Conservation (phyloP, 2,329 filamentous ascomycete species). For the Thielaviopsis populi region DNA sequence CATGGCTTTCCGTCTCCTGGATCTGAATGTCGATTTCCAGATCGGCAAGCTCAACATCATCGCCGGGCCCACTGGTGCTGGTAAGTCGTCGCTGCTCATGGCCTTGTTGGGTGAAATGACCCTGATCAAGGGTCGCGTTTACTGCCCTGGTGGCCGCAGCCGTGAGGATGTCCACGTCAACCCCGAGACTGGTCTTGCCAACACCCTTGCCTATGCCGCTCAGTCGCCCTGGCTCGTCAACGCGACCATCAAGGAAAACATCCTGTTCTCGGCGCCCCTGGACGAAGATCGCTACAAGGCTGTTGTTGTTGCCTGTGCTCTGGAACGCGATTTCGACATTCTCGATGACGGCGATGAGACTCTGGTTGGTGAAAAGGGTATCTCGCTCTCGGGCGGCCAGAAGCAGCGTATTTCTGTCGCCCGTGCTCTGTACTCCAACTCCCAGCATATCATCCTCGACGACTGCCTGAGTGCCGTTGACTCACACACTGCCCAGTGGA, state of each 20-base stretch:
- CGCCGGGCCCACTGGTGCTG: constrained; percentile 81
- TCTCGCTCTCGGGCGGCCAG: constrained; percentile 89
- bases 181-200: constrained; percentile 70
- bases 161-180: constrained; percentile 73
- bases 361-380: constrained; percentile 90
- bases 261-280: constrained; percentile 69
- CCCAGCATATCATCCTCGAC: constrained; percentile 77
- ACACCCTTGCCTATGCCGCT: constrained; percentile 90
- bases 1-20: constrained; percentile 66
- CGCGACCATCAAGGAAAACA: constrained; percentile 89
- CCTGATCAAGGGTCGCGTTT: constrained; percentile 61
- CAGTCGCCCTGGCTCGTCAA: constrained; percentile 97
- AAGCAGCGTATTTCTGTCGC: constrained; percentile 95
- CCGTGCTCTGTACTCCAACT: constrained; percentile 93
- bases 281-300: constrained; percentile 73
- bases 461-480: constrained; percentile 95
- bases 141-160: constrained; percentile 69
- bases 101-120: constrained; percentile 95
- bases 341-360: constrained; percentile 87
- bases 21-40: constrained; percentile 68
- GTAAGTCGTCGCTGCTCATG: constrained; percentile 94
- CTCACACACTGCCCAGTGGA: constrained; percentile 95
- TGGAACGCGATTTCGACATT: constrained; percentile 83
- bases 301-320: constrained; percentile 78
- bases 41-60: constrained; percentile 84